Evolutionary conservation across 2,329 filamentous ascomycete species (phyloP), one percentile per base, ranked within the genome.

Genomic region (Gnomoniopsis smithogilvyi): DNA sequence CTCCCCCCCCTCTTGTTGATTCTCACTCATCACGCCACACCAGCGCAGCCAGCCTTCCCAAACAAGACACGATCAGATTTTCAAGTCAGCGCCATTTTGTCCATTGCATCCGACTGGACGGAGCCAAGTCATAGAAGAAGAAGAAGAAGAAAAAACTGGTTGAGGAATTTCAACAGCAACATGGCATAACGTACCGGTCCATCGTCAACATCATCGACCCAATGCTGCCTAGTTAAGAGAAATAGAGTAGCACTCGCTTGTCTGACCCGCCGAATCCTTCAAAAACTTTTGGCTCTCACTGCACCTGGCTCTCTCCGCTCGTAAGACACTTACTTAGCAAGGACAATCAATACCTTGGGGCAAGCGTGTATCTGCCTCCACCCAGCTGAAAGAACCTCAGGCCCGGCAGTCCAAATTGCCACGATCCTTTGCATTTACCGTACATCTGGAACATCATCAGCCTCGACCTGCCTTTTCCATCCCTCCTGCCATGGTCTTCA

Each of bases 371-470:
- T n/a, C 30, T 30, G n/a, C 17, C 50, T 21, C 50, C 50, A 51
- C 50, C 50, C 50, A 51, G 50, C 50, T 51, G 50, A 51, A 51
- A 41, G 17, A 41, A 21, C 19, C 19, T 22, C 50, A 51, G n/a
- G 43, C n/a, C 10, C 43, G n/a, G n/a, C 43, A 21, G 33, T 19
- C n/a, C 36, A 51, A 51, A 51, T 51, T 51, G 50, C 50, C 50
- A 38, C 50, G 50, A 51, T 51, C 50, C 50, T 51, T 38, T 34
- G 30, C 26, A 11, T 33, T 15, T 11, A 8, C 26, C 4, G 26
- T 41, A 12, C 36, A 41, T 41, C 12, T 41, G 4, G 17, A 41
- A 8, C 36, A 41, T 41, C 26, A 8, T 41, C 36, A 41, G 36
- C 36, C 36, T 41, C 36, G 17, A 41, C 26, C 26, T 30, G 26